Percentiles rank a stretch among this genome's conserved stretches.
Conservation (phyloP, 2,329 filamentous ascomycete species). For the Calonectria pauciramosa region DNA sequence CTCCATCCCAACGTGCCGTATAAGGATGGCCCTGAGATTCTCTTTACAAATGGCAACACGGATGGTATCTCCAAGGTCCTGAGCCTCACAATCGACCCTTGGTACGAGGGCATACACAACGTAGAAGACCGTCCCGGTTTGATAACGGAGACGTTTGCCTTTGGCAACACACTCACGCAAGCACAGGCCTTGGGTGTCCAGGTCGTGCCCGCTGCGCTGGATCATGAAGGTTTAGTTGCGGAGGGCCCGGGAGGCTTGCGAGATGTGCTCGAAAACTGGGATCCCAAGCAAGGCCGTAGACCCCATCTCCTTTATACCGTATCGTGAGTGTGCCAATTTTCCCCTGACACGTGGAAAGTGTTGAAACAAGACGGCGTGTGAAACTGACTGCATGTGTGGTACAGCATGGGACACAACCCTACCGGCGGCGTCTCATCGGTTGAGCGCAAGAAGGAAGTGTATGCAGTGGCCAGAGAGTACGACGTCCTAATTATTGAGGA, state of each 20-base stretch:
- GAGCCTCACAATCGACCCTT: conserved; percentile 81
- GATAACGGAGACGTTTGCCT: conserved; percentile 84
- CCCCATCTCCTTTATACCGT: conserved; percentile 93
- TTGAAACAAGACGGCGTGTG: not conserved
- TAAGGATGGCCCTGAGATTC: conserved; percentile 79
- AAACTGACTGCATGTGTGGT: not conserved
- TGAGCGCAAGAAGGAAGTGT: conserved; percentile 82
- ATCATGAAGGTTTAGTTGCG: conserved; percentile 84
- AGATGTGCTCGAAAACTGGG: conserved; percentile 88
- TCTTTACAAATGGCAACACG: conserved; percentile 85
- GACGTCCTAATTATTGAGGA: conserved; percentile 95
- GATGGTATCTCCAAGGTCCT: conserved; percentile 87
- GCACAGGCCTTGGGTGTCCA: conserved; percentile 78
- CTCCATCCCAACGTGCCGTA: conserved; percentile 89
- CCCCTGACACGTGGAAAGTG: not conserved
- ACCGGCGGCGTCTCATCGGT: conserved; percentile 83
- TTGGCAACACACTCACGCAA: conserved; percentile 81
- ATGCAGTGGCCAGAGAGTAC: conserved; percentile 83
- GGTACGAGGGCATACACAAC: conserved; percentile 78
- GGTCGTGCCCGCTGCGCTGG: conserved; percentile 80
- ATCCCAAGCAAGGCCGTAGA: conserved; percentile 77
- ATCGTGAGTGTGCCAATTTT: conserved; percentile 70
- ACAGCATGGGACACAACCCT: conserved; percentile 81
- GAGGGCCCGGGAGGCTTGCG: conserved; percentile 80
- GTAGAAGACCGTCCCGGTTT: conserved; percentile 80